Base-by-base conservation (phyloP, 2,329 filamentous ascomycete genomes). In the Annulohypoxylon truncatum region DNA sequence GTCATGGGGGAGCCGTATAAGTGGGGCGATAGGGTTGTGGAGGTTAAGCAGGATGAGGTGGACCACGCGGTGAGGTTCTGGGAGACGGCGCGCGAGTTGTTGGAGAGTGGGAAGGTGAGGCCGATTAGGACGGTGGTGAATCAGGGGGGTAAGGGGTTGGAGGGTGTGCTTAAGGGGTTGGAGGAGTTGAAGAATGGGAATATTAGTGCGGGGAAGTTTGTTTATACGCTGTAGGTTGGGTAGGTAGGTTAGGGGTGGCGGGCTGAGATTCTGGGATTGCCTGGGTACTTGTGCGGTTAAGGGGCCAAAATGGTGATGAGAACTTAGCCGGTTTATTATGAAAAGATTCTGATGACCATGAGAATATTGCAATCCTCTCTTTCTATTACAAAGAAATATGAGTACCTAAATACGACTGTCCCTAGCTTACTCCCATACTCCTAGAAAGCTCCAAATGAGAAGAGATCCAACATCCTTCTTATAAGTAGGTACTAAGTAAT, bases 131-230 rank as follows among this genome's bases (percentile, higher is more conserved):
- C 74, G 6, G 69, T 72, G 6, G 74, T 80, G 8, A 76, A 78
- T 28, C 64, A 69, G 9, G 71, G 73, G 3, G 73, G 73, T 0
- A 54, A 26, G 3, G 79, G 79, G 1, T 64, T 81, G 0, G 72
- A 78, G 63, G 78, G 78, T 1, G 74, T 80, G n/a, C 33, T 81
- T 15, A 61, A 69, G 9, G 79, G 79, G 1, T 44, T 81, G n/a
- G 71, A 78, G 13, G 73, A 77, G 59, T 59, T 80, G 61, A 70
- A 68, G 46, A 69, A 75, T 3, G 75, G 73, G 0, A 73, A 76
- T 70, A 75, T 83, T 24, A 82, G 80, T 56, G 82, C 77, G 6
- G 76, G 77, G 18, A 84, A 84, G 76, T 72, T 84, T 52, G 82
- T 84, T 1, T 83, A 82, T 67, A 81, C 78, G 7, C 57, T 81